Conservation (phyloP, 257 asterid genomes). For the Solanum infundibuliforme region DNA sequence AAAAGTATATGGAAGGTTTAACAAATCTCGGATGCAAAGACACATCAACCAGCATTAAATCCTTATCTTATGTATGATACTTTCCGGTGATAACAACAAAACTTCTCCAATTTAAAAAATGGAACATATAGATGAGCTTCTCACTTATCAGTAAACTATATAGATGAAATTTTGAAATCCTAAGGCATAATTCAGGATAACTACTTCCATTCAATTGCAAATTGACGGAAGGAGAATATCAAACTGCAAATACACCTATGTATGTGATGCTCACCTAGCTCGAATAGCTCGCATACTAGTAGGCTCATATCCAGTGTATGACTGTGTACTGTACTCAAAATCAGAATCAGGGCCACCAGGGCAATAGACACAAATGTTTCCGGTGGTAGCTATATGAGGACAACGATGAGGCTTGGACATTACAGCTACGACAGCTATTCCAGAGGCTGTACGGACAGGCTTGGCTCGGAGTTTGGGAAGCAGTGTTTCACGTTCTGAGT, state of each 20-base stretch:
- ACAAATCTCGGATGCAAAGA: not conserved
- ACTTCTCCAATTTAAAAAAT: not conserved
- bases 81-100: not conserved
- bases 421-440: constrained; percentile 98
- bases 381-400: constrained; percentile 97
- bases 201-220: not conserved
- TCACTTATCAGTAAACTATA: not conserved
- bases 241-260: not conserved
- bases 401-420: constrained; percentile 99
- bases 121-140: not conserved
- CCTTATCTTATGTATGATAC: not conserved
- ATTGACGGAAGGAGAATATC: not conserved
- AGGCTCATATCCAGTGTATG: constrained; percentile 97
- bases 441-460: constrained; percentile 97
- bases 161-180: not conserved
- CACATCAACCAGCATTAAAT: not conserved
- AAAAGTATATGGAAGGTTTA: not conserved
- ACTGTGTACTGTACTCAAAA: constrained; percentile 96
- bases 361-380: constrained; percentile 93
- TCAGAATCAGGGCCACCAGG: constrained; percentile 99
- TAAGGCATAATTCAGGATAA: not conserved
- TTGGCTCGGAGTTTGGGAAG: constrained; percentile 93
- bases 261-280: constrained; percentile 49
- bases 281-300: constrained; percentile 99
- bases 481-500: constrained; percentile 69